Percentiles rank a stretch among this genome's conserved stretches.
Conservation (phyloP, 129 eudicot species). For the Apium graveolens region DNA sequence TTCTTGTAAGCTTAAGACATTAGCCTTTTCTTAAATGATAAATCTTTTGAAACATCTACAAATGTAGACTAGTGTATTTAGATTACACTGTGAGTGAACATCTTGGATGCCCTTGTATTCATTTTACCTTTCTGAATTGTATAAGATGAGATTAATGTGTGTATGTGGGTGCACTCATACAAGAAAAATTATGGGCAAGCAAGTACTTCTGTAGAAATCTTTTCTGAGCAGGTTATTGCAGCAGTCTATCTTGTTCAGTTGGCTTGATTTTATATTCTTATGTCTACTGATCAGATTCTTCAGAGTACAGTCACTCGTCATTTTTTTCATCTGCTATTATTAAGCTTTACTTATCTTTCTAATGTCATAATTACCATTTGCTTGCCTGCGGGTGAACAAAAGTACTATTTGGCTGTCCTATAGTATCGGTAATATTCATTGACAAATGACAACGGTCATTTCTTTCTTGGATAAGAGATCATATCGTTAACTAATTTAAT, state of each 20-base stretch:
- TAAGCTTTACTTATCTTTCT: background rate
- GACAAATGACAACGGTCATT: too few species aligned
- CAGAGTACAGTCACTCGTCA: background rate
- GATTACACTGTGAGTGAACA: slow-evolving; percentile 17
- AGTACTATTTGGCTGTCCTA: background rate
- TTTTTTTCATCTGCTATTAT: background rate
- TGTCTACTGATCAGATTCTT: background rate
- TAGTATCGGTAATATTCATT: background rate
- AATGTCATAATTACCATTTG: background rate
- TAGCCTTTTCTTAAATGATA: background rate
- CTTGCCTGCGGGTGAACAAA: background rate
- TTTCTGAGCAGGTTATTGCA: background rate
- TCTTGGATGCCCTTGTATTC: slow-evolving; percentile 6
- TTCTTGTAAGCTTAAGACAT: background rate
- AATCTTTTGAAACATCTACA: background rate
- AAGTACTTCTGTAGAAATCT: background rate
- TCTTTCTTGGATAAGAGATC: background rate
- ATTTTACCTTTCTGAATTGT: slow-evolving; percentile 23
- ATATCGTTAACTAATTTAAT: background rate
- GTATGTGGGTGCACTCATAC: slow-evolving; percentile 8
- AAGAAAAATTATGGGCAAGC: slow-evolving; percentile 15
- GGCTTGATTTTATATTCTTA: background rate
- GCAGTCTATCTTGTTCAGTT: slow-evolving; percentile 1
- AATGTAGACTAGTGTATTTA: background rate
- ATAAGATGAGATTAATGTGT: slow-evolving; percentile 13